Base-by-base conservation (phyloP, 2,329 filamentous ascomycete species). In the Albifimbria verrucaria region DNA sequence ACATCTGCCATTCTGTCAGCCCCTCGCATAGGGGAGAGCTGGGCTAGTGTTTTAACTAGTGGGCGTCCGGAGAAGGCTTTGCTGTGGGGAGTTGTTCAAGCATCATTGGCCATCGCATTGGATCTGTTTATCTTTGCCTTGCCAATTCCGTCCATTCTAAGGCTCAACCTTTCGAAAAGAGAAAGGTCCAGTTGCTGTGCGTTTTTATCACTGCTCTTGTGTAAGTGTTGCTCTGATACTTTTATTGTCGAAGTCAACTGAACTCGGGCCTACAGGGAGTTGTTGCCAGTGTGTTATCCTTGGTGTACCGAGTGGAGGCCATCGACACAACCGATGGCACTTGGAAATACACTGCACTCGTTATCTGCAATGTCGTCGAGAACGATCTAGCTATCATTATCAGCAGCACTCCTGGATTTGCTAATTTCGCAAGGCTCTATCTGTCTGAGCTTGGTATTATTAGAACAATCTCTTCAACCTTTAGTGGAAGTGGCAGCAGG, bases 11-110 rank as follows among this genome's bases (percentile, higher is more conserved):
- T 43, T 43, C 41, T 43, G 15, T 43, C 41, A 21, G 41, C 41
- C 41, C 41, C 41, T 21, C 41, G 20, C 20, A 21, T 43, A 7
- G 41, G 41, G 18, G 41, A 43, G 20, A 43, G 10, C 41, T 43
- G 41, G 41, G 41, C 41, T n/a, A 43, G 41, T 18, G 41, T 43
- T 43, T n/a, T 43, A n/a, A 43, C 41, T 43, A 43, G 41, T n/a
- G 41, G 41, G 20, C 15, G 41, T n/a, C 41, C 41, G 18, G 41
- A 43, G 41, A 17, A 43, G 18, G 41, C 41, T 7, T 43, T 43
- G 41, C 15, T 43, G 7, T 43, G 41, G 41, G 41, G 41, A n/a
- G 41, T 43, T 18, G 41, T 43, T 21, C 41, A 43, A 43, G 41
- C 41, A 7, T 10, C 41, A n/a, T 18, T 43, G 41, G 41, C 41